Base-by-base conservation (phyloP, 2,329 filamentous ascomycete species). In the Neonectria hederae region DNA sequence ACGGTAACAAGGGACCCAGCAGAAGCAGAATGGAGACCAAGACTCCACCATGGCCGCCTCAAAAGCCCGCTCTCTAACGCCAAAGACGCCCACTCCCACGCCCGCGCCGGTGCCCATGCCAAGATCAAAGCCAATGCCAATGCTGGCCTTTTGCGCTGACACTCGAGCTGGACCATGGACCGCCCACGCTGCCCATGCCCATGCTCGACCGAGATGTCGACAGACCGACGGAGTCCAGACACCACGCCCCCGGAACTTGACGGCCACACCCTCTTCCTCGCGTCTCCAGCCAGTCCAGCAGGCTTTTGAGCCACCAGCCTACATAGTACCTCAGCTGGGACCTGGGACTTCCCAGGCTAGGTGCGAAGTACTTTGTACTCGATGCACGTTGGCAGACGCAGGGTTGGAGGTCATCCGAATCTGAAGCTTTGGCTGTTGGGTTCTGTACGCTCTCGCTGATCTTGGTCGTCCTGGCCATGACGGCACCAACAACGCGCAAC, bases 51-150 rank as follows among this genome's bases (percentile, higher is more conserved):
- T 57, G 60, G 55, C 43, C 45, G 55, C 48, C 48, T 46, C 45
- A 59, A 64, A 57, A 69, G 61, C 66, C 67, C 57, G 54, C 65
- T 60, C 69, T 28, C 53, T 62, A 57, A 65, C 65, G 55, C 65
- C 63, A 57, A 56, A 62, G 55, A 46, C 48, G 32, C 45, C 54
- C 24, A 48, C 54, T 24, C 48, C 40, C 53, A 55, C 35, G 53
- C 30, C 24, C 32, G 43, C 40, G 40, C 45, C 46, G 40, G 49
- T 38, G 48, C 62, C 57, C 56, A 28, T 38, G 21, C 58, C 63
- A 66, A 46, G 40, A 32, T 61, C 56, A 66, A 49, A 35, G 59
- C 62, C 62, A 59, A 59, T 42, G 32, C 52, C 56, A 56, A 40
- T 48, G 52, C 57, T 46, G 49, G 60, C 17, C 8, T 14, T 24